Evolutionary conservation across 139 green algal species (phyloP), one percentile per base, ranked within the genome.

Genomic region (Dunaliella sp.): DNA sequence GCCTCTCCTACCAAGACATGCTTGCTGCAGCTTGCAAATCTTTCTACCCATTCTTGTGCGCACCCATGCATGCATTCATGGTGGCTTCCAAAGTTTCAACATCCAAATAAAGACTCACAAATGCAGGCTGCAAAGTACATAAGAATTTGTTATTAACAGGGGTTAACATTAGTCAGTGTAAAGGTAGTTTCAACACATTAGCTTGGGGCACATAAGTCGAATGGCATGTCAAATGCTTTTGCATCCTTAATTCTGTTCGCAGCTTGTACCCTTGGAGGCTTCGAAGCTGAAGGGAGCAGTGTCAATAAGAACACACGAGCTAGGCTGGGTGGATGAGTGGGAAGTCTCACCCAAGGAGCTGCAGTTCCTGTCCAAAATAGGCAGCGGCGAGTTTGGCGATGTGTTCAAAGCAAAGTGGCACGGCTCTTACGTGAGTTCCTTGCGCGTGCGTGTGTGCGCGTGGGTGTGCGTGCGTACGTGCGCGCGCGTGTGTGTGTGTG

Each of bases 331-430:
- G 83, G 92, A 92, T 0, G 95, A 98, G 87, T 98, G 95, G 95
- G 95, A 98, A 87, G 92, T 97, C 26, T 94, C 97, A 78, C 95
- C 95, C 24, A 88, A 88, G n/a, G 90, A 93, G 35, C 89, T 98
- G 28, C 85, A 93, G 31, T 88, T 97, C 2, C 83, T 95, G 72
- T 92, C 96, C 74, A 95, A 96, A 82, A 90, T 97, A 38, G 92
- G 93, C 38, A 93, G 95, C 85, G 95, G 95, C n/a, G 95, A 98
- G 88, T 98, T 98, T 92, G 95, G 95, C 2, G 92, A 97, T 78
- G 95, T 98, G 84, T 96, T 95, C 94, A 95, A 94, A 88, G 95
- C 95, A 36, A 93, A 92, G 88, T 98, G 94, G 93, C 92, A 96
- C 84, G 95, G 95, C 85, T 95, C 91, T 24, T 89, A 59, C 22